phyloP scores from a whole-genome alignment of 306 rosid genomes.

The Senna siamea region DNA sequence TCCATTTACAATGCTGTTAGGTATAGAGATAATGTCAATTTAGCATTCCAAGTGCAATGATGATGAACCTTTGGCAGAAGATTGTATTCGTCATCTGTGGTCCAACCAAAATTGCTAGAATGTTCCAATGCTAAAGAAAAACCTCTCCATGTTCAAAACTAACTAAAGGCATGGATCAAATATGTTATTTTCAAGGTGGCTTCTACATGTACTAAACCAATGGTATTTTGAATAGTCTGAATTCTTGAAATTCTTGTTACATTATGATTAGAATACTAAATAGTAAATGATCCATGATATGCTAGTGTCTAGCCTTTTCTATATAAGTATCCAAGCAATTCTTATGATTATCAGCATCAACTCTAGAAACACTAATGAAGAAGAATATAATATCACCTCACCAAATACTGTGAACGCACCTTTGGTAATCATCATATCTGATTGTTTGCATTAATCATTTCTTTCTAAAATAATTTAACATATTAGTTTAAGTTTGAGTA shows the following conservation, averaged over 20 bases:
- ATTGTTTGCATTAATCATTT: not conserved
- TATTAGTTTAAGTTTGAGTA: too few species aligned
- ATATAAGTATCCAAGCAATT: not conserved
- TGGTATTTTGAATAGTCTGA: slow-evolving; percentile 1
- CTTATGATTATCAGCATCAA: not conserved
- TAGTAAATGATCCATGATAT: not conserved
- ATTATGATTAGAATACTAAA: not conserved
- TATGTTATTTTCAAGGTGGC: not conserved
- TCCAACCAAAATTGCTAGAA: not conserved
- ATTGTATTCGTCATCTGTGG: not conserved
- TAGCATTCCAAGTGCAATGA: not conserved
- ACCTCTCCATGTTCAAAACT: not conserved
- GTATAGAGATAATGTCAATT: slow-evolving; percentile 9
- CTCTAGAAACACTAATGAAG: not conserved
- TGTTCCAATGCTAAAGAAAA: not conserved
- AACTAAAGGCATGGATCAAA: slow-evolving; percentile 8
- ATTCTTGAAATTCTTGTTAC: not conserved
- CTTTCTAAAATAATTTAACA: not conserved
- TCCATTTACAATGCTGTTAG: slow-evolving; percentile 16
- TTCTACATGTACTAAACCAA: not conserved
- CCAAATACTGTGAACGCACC: not conserved
- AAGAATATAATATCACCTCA: not conserved
- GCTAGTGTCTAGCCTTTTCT: not conserved
- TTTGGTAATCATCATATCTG: slow-evolving; percentile 13
- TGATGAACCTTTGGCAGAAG: not conserved